phyloP scores from a whole-genome alignment of 2,329 filamentous ascomycete species.

The Pseudogymnoascus destructans region DNA sequence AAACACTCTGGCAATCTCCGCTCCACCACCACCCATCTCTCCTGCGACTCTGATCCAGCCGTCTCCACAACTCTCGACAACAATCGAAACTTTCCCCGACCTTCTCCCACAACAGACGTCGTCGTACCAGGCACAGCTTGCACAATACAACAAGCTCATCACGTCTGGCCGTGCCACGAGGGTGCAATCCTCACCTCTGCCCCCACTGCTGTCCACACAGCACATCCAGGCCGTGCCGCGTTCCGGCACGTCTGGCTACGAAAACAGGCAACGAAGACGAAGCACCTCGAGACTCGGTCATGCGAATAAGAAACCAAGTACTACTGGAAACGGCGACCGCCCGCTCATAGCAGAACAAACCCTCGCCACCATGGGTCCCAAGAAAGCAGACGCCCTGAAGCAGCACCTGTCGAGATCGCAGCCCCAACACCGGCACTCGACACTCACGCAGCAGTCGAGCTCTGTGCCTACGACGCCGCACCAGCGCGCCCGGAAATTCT shows the following conservation, averaged over 20 bases:
- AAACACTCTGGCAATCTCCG: slow-evolving; percentile 21
- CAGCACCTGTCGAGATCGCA: slow-evolving; percentile 22
- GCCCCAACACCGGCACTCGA: slow-evolving; percentile 34
- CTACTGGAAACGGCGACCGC: slow-evolving; percentile 46
- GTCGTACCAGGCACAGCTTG: slow-evolving; percentile 47
- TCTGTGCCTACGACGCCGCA: slow-evolving; percentile 91
- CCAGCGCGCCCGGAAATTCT: slow-evolving; percentile 73
- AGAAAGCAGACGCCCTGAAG: slow-evolving; percentile 24
- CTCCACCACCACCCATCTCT: slow-evolving; percentile 17
- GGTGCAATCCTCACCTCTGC: slow-evolving; percentile 42
- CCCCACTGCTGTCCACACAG: slow-evolving; percentile 41
- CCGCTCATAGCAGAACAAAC: slow-evolving; percentile 43
- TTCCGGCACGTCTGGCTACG: slow-evolving; percentile 38
- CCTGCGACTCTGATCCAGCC: slow-evolving; percentile 19
- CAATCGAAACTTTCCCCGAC: slow-evolving; percentile 42
- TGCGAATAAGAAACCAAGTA: slow-evolving; percentile 50
- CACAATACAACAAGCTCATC: slow-evolving; percentile 53
- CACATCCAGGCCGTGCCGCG: slow-evolving; percentile 43
- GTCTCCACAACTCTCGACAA: slow-evolving; percentile 27
- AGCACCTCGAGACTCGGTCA: slow-evolving; percentile 36
- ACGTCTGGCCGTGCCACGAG: slow-evolving; percentile 37
- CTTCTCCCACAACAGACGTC: slow-evolving; percentile 45
- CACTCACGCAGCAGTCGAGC: slow-evolving; percentile 56
- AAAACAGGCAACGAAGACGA: slow-evolving; percentile 27
- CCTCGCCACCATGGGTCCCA: slow-evolving; percentile 23